Conservation (phyloP, 768 basidiomycete species). For the Agrocybe chaxingu region DNA sequence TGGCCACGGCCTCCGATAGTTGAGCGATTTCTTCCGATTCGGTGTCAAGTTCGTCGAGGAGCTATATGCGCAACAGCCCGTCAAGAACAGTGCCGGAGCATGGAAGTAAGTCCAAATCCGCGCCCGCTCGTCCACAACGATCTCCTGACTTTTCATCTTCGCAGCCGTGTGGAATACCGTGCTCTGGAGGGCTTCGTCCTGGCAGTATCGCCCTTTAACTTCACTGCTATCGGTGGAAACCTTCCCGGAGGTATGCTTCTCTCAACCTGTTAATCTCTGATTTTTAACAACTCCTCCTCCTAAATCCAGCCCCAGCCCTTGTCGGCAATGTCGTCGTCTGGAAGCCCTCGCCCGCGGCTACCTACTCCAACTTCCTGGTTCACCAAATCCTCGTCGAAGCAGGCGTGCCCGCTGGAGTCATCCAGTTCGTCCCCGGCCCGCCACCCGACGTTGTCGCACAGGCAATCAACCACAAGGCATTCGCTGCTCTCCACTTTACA, state of each 20-base stretch:
- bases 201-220: conserved; percentile 98
- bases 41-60: conserved; percentile 97
- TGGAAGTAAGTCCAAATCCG: conserved; percentile 79
- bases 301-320: conserved; percentile 69
- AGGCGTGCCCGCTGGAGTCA: conserved; percentile 89
- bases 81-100: conserved; percentile 77
- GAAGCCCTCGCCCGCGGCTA: conserved; percentile 96
- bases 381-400: conserved; percentile 92
- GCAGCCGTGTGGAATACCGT: conserved; percentile 91
- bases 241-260: conserved; percentile 61
- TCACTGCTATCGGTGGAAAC: conserved; percentile 97
- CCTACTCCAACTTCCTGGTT: conserved; percentile 91
- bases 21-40: conserved; percentile 93
- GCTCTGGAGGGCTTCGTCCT: conserved; percentile 98
- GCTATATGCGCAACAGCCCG: conserved; percentile 86
- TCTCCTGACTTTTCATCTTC: not conserved
- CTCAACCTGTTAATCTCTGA: not conserved
- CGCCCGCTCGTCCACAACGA: not conserved
- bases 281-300: not conserved
- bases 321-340: conserved; percentile 94
- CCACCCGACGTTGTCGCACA: conserved; percentile 83
- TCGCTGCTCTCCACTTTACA: conserved; percentile 94
- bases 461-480: conserved; percentile 72
- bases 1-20: conserved; percentile 30
- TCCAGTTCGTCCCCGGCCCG: conserved; percentile 94